Conservation (phyloP, 2,329 filamentous ascomycete species). For the Trichoderma atrobrunneum region DNA sequence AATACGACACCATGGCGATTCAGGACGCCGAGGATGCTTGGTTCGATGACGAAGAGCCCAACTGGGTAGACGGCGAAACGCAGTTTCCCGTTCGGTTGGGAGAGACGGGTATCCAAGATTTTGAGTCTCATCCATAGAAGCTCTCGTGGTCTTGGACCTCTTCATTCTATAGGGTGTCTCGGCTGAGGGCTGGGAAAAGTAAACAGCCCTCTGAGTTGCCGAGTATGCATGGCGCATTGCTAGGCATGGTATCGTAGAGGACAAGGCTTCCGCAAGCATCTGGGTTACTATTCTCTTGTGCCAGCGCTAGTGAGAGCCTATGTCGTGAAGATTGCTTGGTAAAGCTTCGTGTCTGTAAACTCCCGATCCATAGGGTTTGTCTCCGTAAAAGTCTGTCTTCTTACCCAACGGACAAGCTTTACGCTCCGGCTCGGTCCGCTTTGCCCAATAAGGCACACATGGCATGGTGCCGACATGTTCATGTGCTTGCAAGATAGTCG, state of each 20-base stretch:
- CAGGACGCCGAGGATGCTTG: constrained; percentile 69
- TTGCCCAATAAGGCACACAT: neutral
- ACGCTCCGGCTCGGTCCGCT: neutral
- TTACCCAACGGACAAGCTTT: neutral
- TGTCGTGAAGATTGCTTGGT: neutral
- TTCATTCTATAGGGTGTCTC: neutral
- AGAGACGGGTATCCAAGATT: constrained; percentile 74
- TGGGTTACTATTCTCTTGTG: neutral
- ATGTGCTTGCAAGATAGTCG: neutral
- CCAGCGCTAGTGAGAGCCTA: neutral
- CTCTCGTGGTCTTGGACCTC: neutral
- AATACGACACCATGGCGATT: constrained; percentile 62
- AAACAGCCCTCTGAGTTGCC: neutral
- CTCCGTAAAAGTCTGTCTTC: neutral
- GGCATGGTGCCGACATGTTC: neutral
- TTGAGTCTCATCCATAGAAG: constrained; percentile 37
- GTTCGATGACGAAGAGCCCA: constrained; percentile 75
- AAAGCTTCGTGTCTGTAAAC: neutral
- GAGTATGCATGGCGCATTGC: neutral
- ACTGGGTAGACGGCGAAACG: constrained; percentile 50
- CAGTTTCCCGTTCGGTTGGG: constrained; percentile 41
- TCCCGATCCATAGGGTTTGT: neutral
- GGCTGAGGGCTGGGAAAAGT: neutral
- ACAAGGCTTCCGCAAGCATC: neutral
- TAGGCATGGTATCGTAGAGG: neutral